Percentiles rank a stretch among this genome's conserved stretches.
phyloP scores from a whole-genome alignment of 2,329 filamentous ascomycete genomes.

The Diaporthe citrichinensis region DNA sequence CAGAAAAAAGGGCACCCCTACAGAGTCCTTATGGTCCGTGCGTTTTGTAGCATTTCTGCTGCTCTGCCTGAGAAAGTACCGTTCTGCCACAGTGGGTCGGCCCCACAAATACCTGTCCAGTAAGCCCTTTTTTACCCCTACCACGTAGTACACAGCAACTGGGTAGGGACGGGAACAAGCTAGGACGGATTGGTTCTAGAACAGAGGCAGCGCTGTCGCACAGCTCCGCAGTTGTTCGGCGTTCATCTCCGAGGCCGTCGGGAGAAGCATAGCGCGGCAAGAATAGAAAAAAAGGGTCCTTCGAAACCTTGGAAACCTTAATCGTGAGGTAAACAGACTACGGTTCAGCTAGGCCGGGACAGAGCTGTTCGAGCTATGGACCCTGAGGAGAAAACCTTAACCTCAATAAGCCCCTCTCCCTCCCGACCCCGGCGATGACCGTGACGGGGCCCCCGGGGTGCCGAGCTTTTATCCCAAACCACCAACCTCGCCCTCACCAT shows the following conservation, averaged over 20 bases:
- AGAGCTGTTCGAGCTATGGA: not conserved
- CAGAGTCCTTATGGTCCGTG: no score
- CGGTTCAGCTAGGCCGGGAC: not conserved
- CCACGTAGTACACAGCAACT: not conserved
- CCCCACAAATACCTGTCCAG: no score
- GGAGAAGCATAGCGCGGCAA: slow-evolving; percentile 24
- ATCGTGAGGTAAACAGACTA: slow-evolving; percentile 30
- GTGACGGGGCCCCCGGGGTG: slow-evolving; percentile 1
- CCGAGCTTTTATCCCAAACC: not conserved
- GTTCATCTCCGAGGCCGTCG: slow-evolving; percentile 12
- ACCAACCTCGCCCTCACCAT: not conserved
- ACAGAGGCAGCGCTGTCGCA: not conserved
- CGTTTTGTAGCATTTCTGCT: no score
- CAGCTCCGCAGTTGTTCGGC: slow-evolving; percentile 15
- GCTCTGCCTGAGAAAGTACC: no score
- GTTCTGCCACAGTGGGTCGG: no score
- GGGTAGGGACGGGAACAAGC: not conserved
- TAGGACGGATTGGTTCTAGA: slow-evolving; percentile 14
- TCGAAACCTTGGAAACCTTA: slow-evolving; percentile 19
- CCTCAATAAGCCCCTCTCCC: not conserved
- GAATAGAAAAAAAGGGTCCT: slow-evolving; percentile 23
- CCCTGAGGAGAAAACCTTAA: slow-evolving; percentile 20
- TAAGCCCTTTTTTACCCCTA: no score
- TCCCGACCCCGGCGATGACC: not conserved
- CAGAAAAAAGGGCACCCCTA: no score